Evolutionary conservation across 148 eudicot genomes (phyloP).

Genomic region (Rhododendron ovatum): DNA sequence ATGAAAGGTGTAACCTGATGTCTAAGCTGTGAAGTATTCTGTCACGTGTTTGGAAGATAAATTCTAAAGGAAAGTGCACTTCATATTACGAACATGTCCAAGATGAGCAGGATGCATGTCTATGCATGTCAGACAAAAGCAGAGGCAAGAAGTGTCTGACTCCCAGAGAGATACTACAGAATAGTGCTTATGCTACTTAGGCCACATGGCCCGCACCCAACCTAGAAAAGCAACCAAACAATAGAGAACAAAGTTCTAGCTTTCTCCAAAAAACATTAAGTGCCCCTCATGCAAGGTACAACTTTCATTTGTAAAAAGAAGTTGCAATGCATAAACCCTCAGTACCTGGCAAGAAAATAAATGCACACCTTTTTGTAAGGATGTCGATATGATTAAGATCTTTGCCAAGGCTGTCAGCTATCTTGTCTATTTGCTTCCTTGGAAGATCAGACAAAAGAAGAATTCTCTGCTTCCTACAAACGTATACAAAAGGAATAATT

Average conservation of each 20-base stretch:
- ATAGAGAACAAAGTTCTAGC: not conserved
- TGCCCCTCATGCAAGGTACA: not conserved
- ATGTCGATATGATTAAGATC: conserved; percentile 84
- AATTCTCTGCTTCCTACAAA: conserved; percentile 79
- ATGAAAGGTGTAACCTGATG: not conserved
- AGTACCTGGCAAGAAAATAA: not conserved
- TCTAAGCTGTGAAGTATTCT: not conserved
- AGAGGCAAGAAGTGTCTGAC: not conserved
- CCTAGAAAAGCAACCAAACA: not conserved
- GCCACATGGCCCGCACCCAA: not conserved
- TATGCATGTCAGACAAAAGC: not conserved
- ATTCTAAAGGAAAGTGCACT: not conserved
- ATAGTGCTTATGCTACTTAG: not conserved
- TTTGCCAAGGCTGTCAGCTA: conserved; percentile 68
- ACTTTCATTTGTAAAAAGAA: not conserved
- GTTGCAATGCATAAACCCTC: not conserved
- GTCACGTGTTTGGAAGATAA: not conserved
- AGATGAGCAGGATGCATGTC: not conserved
- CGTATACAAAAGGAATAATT: not conserved
- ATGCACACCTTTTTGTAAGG: conserved; percentile 71
- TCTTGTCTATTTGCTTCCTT: conserved; percentile 77
- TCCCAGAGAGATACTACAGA: not conserved
- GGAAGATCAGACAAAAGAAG: conserved; percentile 88
- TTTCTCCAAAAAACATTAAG: not conserved
- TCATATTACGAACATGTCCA: not conserved